These are phyloP conservation scores for Reticulascus tulasneorum DNA, from an alignment of 2,329 filamentous ascomycete species.

Conservation along the genomic window DNA sequence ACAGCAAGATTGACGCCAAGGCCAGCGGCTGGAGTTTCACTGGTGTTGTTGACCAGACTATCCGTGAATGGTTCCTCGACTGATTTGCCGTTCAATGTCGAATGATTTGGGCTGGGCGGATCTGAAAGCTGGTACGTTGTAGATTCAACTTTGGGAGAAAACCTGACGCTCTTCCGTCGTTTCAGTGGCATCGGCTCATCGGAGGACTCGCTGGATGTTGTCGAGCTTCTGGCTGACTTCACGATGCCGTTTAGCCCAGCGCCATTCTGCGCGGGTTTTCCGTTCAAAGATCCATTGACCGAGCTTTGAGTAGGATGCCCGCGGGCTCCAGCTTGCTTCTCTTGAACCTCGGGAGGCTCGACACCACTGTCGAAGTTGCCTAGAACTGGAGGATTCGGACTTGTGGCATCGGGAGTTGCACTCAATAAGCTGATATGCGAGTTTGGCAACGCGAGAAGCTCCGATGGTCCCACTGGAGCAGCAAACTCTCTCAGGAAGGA, in stretches of 20 bases:
- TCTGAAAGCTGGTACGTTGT: conserved; percentile 54
- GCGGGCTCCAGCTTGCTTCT: not conserved
- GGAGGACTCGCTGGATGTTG: not conserved
- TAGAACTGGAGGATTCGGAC: not conserved
- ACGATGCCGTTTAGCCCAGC: not conserved
- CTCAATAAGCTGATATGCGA: conserved; percentile 23
- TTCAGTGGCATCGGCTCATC: conserved; percentile 25
- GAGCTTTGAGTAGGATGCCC: conserved; percentile 12
- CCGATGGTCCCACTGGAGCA: conserved; percentile 34
- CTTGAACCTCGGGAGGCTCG: conserved; percentile 8
- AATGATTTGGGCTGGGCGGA: conserved; percentile 44
- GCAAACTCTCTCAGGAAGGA: no score
- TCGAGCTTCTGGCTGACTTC: conserved; percentile 5
- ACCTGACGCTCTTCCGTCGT: conserved; percentile 63
- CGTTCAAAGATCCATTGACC: conserved; percentile 10
- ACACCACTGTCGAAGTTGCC: not conserved
- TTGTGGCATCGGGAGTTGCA: not conserved
- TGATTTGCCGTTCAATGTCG: conserved; percentile 19
- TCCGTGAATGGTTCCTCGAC: no score
- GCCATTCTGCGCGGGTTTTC: conserved; percentile 1
- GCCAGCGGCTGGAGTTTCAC: conserved; percentile 4
- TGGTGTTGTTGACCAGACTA: not conserved
- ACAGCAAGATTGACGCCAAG: not conserved
- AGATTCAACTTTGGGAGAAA: conserved; percentile 64
- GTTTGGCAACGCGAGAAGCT: conserved; percentile 54